phyloP scores from a whole-genome alignment of 805 yeast species.

The Ogataea pignaliae region DNA sequence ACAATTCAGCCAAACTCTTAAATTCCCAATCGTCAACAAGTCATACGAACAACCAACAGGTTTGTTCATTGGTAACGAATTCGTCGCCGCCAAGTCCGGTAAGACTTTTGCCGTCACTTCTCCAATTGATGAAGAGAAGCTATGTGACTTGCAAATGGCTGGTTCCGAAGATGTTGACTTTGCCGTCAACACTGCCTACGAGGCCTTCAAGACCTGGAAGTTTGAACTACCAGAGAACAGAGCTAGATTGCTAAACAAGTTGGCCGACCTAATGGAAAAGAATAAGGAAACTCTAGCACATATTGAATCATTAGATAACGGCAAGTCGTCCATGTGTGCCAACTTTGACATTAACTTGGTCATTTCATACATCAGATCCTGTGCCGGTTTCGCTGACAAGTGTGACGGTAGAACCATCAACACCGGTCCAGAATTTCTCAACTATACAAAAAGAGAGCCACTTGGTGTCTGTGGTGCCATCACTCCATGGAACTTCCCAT shows the following conservation, averaged over 20 bases:
- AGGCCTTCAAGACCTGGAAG: constrained; percentile 77
- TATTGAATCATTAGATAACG: constrained; percentile 85
- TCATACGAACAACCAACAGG: constrained; percentile 44
- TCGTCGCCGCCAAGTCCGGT: constrained; percentile 49
- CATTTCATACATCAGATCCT: constrained; percentile 67
- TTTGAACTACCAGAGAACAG: constrained; percentile 63
- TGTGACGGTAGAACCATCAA: constrained; percentile 70
- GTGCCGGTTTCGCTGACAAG: constrained; percentile 93
- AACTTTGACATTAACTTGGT: constrained; percentile 72
- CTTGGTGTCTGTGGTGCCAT: constrained; percentile 94
- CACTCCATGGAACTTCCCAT: constrained; percentile 97
- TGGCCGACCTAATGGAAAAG: constrained; percentile 75
- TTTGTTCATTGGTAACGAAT: constrained; percentile 60
- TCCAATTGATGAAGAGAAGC: constrained; percentile 69
- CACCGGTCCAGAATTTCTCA: constrained; percentile 69
- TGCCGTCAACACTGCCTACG: constrained; percentile 83
- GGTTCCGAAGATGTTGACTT: constrained; percentile 71
- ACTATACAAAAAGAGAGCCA: constrained; percentile 83
- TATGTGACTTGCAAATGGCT: constrained; percentile 70
- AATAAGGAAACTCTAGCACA: constrained; percentile 68
- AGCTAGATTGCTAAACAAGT: constrained; percentile 55
- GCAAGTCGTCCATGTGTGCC: constrained; percentile 72
- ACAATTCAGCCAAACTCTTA: constrained; percentile 23
- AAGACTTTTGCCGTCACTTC: constrained; percentile 60
- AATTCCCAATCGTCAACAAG: constrained; percentile 32